Conservation (phyloP, 2,329 filamentous ascomycete genomes). For the Sarocladium brachiariae region DNA sequence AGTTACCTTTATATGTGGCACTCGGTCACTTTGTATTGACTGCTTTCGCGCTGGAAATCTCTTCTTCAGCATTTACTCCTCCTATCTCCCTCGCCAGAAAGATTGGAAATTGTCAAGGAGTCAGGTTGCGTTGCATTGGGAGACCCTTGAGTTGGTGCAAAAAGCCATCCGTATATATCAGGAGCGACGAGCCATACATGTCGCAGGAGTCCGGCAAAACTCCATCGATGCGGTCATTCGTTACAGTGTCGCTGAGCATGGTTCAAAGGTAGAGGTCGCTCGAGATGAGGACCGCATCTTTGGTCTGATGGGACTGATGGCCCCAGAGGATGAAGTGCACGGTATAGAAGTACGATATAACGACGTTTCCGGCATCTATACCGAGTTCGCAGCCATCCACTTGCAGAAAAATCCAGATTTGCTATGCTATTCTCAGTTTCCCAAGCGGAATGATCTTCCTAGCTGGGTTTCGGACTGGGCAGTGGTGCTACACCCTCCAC, state of each 20-base stretch:
- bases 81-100: conserved; percentile 16
- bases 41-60: conserved; percentile 19
- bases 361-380: conserved; percentile 13
- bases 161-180: conserved; percentile 20
- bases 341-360: conserved; percentile 12
- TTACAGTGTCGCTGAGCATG: conserved; percentile 22
- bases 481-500: conserved; percentile 20
- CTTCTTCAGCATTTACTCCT: conserved; percentile 25
- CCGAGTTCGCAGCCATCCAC: conserved; percentile 17
- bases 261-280: conserved; percentile 20
- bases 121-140: conserved; percentile 15
- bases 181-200: conserved; percentile 25
- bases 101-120: conserved; percentile 10
- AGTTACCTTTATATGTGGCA: conserved; percentile 22
- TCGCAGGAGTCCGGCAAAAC: conserved; percentile 10
- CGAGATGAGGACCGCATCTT: conserved; percentile 25
- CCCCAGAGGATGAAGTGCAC: conserved; percentile 15
- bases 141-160: conserved; percentile 17
- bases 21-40: conserved; percentile 18
- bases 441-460: conserved; percentile 19
- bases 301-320: conserved; percentile 24
- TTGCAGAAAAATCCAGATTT: conserved; percentile 19
- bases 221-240: conserved; percentile 22
- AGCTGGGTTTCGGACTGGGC: conserved; percentile 30
- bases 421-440: conserved; percentile 23